A percentile compares a stretch with the other conserved stretches of the same genome.
These are phyloP conservation scores for Melocanna baccifera DNA, from an alignment of 176 grass and related monocot genomes.

Conservation along the genomic window DNA sequence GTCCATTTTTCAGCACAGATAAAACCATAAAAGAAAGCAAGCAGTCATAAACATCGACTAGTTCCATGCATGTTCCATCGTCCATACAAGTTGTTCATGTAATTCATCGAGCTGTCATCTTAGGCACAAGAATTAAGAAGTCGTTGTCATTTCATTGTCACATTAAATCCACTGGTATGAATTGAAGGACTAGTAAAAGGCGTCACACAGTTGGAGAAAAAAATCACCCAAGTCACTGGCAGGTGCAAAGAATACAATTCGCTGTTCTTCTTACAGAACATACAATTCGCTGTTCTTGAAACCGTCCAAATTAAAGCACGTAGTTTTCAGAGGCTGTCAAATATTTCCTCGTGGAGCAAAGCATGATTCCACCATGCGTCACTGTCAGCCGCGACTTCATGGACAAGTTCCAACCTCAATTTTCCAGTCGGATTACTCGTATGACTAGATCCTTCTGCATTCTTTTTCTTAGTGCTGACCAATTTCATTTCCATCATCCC, in stretches of 20 bases:
- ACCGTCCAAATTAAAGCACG: background rate
- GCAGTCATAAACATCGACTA: background rate
- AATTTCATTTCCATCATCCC: too few species aligned
- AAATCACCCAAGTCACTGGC: background rate
- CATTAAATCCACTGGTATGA: background rate
- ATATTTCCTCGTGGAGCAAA: slow-evolving; percentile 18
- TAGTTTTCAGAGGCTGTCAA: slow-evolving; percentile 36
- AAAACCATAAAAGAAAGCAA: background rate
- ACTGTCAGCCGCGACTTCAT: background rate
- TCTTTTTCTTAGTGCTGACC: background rate
- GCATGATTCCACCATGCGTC: background rate
- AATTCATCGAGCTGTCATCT: background rate
- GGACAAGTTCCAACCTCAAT: background rate
- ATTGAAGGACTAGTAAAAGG: background rate
- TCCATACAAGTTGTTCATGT: background rate
- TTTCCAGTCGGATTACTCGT: background rate
- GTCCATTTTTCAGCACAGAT: background rate
- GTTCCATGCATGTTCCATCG: background rate
- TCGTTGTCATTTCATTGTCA: slow-evolving; percentile 13
- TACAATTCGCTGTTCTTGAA: background rate
- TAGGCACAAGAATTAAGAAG: background rate
- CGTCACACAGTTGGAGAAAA: background rate
- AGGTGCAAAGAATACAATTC: background rate
- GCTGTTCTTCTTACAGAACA: background rate
- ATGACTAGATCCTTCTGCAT: background rate